Evolutionary conservation across 1,139 yeast species (phyloP).

Genomic region (Ogataea hybrid): DNA sequence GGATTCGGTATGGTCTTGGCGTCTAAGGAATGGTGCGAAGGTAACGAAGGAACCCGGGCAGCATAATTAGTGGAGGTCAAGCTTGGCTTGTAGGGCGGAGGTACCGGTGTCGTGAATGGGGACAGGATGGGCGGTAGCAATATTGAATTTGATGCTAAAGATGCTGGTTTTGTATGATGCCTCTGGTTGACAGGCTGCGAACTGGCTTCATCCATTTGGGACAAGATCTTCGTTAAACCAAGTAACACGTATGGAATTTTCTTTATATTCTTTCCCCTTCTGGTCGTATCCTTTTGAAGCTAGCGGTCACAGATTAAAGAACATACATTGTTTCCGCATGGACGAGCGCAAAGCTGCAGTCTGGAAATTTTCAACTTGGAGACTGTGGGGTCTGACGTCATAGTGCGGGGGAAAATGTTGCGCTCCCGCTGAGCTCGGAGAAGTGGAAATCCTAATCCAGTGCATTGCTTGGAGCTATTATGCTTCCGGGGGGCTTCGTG

Average conservation of each 20-base stretch:
- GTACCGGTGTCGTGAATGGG: neutral
- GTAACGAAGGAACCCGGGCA: neutral
- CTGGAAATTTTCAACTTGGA: neutral
- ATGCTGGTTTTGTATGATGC: neutral
- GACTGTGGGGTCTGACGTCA: constrained; percentile 8
- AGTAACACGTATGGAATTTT: neutral
- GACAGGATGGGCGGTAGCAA: constrained; percentile 7
- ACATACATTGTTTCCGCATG: constrained; percentile 8
- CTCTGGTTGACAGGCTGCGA: neutral
- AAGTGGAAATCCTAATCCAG: neutral
- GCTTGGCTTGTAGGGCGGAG: neutral
- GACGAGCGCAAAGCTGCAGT: constrained; percentile 9
- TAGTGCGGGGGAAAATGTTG: constrained; percentile 5
- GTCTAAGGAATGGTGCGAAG: neutral
- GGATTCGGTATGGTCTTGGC: neutral
- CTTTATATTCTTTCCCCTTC: neutral
- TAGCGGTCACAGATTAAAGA: constrained; percentile 8
- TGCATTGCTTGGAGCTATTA: neutral
- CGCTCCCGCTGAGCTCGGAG: neutral
- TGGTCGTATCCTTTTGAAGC: neutral
- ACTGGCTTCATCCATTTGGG: constrained; percentile 1
- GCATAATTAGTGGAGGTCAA: neutral
- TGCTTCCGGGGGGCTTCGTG: neutral
- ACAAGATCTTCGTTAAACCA: neutral
- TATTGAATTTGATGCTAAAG: constrained; percentile 1